Base-by-base conservation (phyloP, 23 red algal species). In the Gracilariopsis chorda region DNA sequence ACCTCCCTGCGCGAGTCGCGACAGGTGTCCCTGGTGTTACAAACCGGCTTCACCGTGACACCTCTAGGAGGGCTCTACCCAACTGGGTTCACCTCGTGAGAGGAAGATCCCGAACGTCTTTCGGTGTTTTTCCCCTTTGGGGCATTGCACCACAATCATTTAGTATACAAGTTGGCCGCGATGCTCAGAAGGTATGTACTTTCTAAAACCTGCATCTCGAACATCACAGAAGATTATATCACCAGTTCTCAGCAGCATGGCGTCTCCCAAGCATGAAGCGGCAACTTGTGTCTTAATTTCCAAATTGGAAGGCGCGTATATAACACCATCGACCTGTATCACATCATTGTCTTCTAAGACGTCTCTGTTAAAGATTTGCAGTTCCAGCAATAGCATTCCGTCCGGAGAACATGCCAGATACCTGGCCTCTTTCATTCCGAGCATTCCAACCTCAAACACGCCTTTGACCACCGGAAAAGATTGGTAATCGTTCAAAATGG, bases 251-350 rank as follows among this genome's bases (percentile, higher is more conserved):
- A 8, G 25, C 23, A 69, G 64, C 37, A 64, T 55, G 16, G 46
- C 65, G 7, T 42, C 62, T 9, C 65, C 48, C 41, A 88, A 45
- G 37, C 29, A 41, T 5, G 40, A 73, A 25, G 36, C 7, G 6
- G 63, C 19, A 8, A 59, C 49, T 7, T 29, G 73, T 20, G 64
- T 88, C 67, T 88, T 88, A 17, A 76, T 88, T 42, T 88, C 43
- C 17, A 76, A 32, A 24, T 20, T 28, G 12, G 83, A 80, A 57
- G 55, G 33, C 76, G 48, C 25, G 0, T 51, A 21, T 57, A 27
- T 20, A 7, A 55, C 30, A 57, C 0, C 44, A 47, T 80, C 23
- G 0, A 21, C 10, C 46, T 27, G n/a, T 0, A 29, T 28, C 44
- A 55, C 43, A 80, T 21, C 44, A 24, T n/a, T n/a, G n/a, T n/a